Evolutionary conservation across 208 protist species (phyloP), one percentile per base, ranked within the genome.

Genomic region (Acanthamoeba divionensis): DNA sequence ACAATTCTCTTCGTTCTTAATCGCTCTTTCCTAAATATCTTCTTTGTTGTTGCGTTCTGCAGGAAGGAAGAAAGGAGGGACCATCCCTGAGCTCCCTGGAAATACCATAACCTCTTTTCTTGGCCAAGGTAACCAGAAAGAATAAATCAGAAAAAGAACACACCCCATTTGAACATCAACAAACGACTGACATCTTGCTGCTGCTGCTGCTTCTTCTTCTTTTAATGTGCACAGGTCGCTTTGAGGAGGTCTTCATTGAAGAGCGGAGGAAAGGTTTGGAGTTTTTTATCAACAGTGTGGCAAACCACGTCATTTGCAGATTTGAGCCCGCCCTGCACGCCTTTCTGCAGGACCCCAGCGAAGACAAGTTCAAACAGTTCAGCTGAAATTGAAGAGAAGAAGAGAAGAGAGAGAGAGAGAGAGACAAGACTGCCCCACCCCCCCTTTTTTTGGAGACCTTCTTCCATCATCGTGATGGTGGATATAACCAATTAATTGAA

Each of bases 181-280:
- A 60, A 21, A 60, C 21, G 21, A 60, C 21, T 60, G 21, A n/a
- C 21, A n/a, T 60, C 21, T 21, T 21, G 21, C n/a, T n/a, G 33
- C 38, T 10, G 15, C 21, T 18, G 24, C 15, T 5, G 15, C 15
- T 82, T 82, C 2, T 18, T 66, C 5, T 60, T 79, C 26, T 26
- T 10, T 12, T 33, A 7, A 45, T 47, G 15, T 9, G n/a, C 15
- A 21, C 62, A 26, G 67, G 89, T 2, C 75, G 91, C 60, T 93
- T 91, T 44, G 91, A 93, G 60, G 29, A 73, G 13, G 89, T 86
- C 54, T 93, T 93, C 45, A 88, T 93, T 44, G 91, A 93, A 73
- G 89, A 91, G 44, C 83, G 91, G 67, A 82, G 91, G 85, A 90
- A 90, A 52, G 80, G 89, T 9, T 62, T 93, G 9, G 91, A 93